Conservation (phyloP, 768 basidiomycete genomes). For the Rhizopogon salebrosus region DNA sequence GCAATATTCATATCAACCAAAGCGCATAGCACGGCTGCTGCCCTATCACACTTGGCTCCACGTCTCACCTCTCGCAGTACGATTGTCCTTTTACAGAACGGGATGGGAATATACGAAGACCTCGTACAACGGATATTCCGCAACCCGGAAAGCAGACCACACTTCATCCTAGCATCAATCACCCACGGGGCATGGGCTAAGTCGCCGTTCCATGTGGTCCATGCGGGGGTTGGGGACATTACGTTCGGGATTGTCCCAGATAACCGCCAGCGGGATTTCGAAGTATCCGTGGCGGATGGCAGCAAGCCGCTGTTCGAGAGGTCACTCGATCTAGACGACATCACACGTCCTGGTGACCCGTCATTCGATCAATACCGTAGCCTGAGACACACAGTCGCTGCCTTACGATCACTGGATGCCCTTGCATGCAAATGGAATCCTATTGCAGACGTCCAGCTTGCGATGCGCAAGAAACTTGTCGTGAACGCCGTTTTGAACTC, state of each 20-base stretch:
- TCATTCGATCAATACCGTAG: constrained; percentile 44
- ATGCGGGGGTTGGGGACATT: constrained; percentile 65
- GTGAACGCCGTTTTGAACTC: constrained; percentile 83
- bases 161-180: constrained; percentile 80
- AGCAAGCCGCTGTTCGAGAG: constrained; percentile 31
- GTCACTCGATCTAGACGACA: constrained; percentile 46
- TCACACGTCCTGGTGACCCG: constrained; percentile 34
- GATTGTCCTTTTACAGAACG: constrained; percentile 91
- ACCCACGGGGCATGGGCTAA: constrained; percentile 74
- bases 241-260: constrained; percentile 81
- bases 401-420: constrained; percentile 47
- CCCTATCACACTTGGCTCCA: constrained; percentile 53
- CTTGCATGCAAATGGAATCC: constrained; percentile 64
- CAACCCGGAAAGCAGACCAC: constrained; percentile 68
- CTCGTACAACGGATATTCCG: constrained; percentile 65
- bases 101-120: constrained; percentile 87
- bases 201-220: constrained; percentile 50
- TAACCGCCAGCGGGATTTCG: constrained; percentile 54
- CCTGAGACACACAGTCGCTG: constrained; percentile 65
- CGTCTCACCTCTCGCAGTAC: constrained; percentile 67
- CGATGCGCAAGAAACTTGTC: constrained; percentile 75
- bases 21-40: constrained; percentile 56
- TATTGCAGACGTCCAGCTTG: constrained; percentile 58
- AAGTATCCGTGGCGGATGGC: constrained; percentile 41
- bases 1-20: constrained; percentile 83